Evolutionary conservation across 75 land plant species (phyloP), one percentile per base, ranked within the genome.

Genomic region (Larix kaempferi): DNA sequence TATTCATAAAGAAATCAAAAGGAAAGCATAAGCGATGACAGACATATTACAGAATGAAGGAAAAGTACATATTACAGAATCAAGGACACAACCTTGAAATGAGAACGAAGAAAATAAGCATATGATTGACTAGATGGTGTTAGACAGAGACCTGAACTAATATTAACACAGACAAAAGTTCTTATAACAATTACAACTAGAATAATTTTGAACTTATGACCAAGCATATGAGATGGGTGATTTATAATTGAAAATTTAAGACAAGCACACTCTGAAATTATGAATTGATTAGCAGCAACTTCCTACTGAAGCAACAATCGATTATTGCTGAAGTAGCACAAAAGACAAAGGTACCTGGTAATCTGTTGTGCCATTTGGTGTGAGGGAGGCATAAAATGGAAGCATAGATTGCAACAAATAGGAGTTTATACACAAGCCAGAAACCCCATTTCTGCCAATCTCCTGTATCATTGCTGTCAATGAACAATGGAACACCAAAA

Each of bases 331-430:
- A 39, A 39, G 35, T 19, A 41, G 72, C 25, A 69, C 19, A 69
- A 69, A 41, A 21, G 72, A 39, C 6, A 41, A 41, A 29, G 61
- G 54, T 78, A 91, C 95, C 91, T 64, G 95, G 98, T 55, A 96
- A 77, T 35, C 87, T 90, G 61, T 96, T 97, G 78, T 90, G 89
- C 97, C 98, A 96, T 78, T 86, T 96, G 5, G 99, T 88, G 64
- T 89, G 83, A 56, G 93, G 87, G 78, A 94, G 81, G 63, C 87
- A 84, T 19, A 96, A 67, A 64, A 96, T 83, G 69, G 86, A 76
- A 44, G 88, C 82, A 85, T 96, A 96, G 6, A 90, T 89, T 44
- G 73, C 87, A 63, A 88, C 80, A 27, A 96, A 86, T 26, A 94
- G 17, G 29, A 92, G 81, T 64, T 77, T 86, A 75, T 95, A 92